Base-by-base conservation (phyloP, 495 filamentous ascomycete genomes). In the Acidiella bohemica region DNA sequence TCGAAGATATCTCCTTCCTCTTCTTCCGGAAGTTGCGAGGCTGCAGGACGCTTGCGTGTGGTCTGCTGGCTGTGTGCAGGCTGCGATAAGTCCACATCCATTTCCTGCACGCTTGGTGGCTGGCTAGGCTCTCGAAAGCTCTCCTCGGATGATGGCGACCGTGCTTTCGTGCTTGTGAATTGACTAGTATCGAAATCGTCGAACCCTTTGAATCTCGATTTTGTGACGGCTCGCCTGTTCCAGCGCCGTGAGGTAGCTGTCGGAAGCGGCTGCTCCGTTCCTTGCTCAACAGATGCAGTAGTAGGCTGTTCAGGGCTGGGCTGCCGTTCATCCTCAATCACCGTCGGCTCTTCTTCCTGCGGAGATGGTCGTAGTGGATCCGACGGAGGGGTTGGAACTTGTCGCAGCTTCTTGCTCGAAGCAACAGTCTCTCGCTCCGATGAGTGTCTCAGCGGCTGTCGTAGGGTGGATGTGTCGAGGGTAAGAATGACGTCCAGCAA, bases 401-500 rank as follows among this genome's bases (percentile, higher is more conserved):
- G n/a, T n/a, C n/a, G n/a, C n/a, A n/a, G n/a, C n/a, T n/a, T n/a
- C n/a, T n/a, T n/a, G n/a, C n/a, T n/a, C n/a, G n/a, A n/a, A n/a
- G n/a, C n/a, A n/a, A n/a, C n/a, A n/a, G n/a, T n/a, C n/a, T n/a
- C n/a, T n/a, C n/a, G n/a, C n/a, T n/a, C n/a, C n/a, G n/a, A n/a
- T n/a, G n/a, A n/a, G n/a, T n/a, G n/a, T n/a, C 18, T 34, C 8
- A 92, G 68, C 2, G 76, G 67, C 25, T 72, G 71, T 41, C 78
- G 73, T 13, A 95, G 62, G 19, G 67, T 61, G 40, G 70, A 75
- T 3, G 81, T 72, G 62, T 95, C 78, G 39, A 76, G 78, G 9
- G 62, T 75, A 13, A 96, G 58, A 33, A 97, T 94, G 3, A 82
- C 82, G 60, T 93, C 85, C 7, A 97, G 67, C 45, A 97, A 94